Percentiles rank a stretch among this genome's conserved stretches.
Evolutionary conservation across 495 filamentous ascomycete species (phyloP).

Genomic region (Aspergillus nanangensis): DNA sequence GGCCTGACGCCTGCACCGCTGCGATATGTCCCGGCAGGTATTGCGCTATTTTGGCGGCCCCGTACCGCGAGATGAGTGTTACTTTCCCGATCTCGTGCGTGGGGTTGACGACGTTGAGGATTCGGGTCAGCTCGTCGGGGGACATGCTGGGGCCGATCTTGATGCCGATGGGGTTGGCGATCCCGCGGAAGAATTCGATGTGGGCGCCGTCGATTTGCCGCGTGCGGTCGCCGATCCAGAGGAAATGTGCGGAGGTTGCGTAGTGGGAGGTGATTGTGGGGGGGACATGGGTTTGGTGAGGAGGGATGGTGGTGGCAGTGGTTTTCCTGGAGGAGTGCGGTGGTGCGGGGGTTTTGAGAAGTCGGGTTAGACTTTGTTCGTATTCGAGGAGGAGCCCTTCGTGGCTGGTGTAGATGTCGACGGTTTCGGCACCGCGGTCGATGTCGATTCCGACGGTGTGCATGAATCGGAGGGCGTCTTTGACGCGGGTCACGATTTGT

Average conservation of each 20-base stretch:
- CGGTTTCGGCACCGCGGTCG: conserved; percentile 77
- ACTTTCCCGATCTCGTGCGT: conserved; percentile 78
- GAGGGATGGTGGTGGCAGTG: not conserved
- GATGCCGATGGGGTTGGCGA: conserved; percentile 92
- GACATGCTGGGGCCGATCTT: conserved; percentile 89
- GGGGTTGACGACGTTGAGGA: conserved; percentile 85
- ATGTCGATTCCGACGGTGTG: conserved; percentile 89
- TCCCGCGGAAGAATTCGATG: conserved; percentile 94
- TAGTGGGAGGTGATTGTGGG: conserved; percentile 53
- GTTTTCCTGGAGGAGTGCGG: not conserved
- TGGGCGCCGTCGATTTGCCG: conserved; percentile 88
- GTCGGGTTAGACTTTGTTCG: conserved; percentile 78
- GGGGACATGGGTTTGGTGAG: conserved; percentile 6
- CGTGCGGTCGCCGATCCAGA: conserved; percentile 97
- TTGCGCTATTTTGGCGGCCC: conserved; percentile 62
- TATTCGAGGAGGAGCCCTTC: conserved; percentile 94
- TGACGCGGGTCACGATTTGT: conserved; percentile 75
- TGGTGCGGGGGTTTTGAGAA: conserved; percentile 58
- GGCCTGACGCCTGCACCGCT: conserved; percentile 68
- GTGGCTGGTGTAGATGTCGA: conserved; percentile 92
- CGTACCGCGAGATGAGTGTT: conserved; percentile 94
- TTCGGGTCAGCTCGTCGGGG: conserved; percentile 61
- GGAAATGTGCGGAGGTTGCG: conserved; percentile 92
- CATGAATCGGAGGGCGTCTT: conserved; percentile 93
- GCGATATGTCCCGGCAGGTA: conserved; percentile 80